Conservation (phyloP, 768 basidiomycete species). For the Mycena venus region DNA sequence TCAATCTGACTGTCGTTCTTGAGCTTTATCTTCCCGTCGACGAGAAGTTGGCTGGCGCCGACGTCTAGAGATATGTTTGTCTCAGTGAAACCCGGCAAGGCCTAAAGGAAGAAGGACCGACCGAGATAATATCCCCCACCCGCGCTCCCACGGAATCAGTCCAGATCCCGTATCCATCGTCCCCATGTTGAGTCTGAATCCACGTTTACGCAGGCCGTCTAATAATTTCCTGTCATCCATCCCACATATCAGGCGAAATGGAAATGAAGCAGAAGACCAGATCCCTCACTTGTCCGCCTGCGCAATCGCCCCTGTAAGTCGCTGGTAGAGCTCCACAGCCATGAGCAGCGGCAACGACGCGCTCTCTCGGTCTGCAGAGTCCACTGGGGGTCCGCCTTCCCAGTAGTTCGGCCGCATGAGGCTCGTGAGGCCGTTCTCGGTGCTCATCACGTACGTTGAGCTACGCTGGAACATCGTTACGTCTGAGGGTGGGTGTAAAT, state of each 20-base stretch:
- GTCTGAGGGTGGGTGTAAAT: not conserved
- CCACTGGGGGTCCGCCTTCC: constrained; percentile 53
- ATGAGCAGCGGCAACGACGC: constrained; percentile 49
- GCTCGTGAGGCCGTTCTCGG: constrained; percentile 44
- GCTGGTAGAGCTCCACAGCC: constrained; percentile 39
- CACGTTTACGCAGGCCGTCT: constrained; percentile 59
- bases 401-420: constrained; percentile 39
- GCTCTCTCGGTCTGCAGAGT: constrained; percentile 53
- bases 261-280: not conserved
- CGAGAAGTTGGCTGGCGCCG: constrained; percentile 71
- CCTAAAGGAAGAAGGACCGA: constrained; percentile 32
- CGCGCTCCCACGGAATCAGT: constrained; percentile 50
- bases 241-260: no score
- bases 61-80: constrained; percentile 54
- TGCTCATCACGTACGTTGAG: constrained; percentile 59
- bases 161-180: constrained; percentile 58
- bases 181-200: constrained; percentile 63
- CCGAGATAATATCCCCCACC: constrained; percentile 71
- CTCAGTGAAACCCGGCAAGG: not conserved
- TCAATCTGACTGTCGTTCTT: constrained; percentile 70
- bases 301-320: constrained; percentile 53
- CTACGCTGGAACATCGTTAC: constrained; percentile 59
- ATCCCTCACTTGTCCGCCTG: constrained; percentile 55
- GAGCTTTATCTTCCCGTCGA: constrained; percentile 80
- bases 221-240: constrained; percentile 53